Conservation (phyloP, 176 grass and related monocot genomes). For the Sorghum bicolor region DNA sequence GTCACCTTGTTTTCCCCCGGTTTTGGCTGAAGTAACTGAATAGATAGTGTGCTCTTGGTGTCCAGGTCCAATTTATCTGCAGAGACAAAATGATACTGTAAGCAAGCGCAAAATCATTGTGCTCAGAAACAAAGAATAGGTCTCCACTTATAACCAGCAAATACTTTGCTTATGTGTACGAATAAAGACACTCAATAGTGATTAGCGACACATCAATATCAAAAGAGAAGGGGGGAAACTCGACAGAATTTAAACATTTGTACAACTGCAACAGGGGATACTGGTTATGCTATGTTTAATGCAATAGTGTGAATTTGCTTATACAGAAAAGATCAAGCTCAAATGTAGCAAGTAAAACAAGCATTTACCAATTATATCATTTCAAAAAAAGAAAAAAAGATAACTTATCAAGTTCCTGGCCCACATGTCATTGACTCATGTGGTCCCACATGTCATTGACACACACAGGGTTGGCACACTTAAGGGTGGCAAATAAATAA, state of each 20-base stretch:
- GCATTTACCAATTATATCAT: background rate
- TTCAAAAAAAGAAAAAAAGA: background rate
- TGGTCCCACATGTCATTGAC: no score
- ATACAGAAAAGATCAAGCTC: background rate
- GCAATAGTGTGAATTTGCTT: background rate
- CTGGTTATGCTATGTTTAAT: background rate
- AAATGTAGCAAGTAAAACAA: background rate
- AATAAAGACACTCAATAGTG: background rate
- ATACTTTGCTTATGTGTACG: background rate
- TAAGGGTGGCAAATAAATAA: no score
- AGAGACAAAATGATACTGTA: conserved; percentile 24
- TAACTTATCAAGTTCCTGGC: background rate
- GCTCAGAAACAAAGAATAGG: background rate
- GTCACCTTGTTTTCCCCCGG: conserved; percentile 45
- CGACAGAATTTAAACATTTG: background rate
- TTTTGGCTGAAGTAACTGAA: conserved; percentile 66
- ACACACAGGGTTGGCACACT: no score
- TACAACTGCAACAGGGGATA: background rate
- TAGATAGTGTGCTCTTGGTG: conserved; percentile 64
- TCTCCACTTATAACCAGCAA: background rate
- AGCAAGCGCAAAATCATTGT: background rate
- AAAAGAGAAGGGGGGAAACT: background rate
- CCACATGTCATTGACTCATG: no score
- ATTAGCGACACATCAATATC: background rate
- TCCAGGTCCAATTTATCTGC: conserved; percentile 58